Base-by-base conservation (phyloP, 306 rosid species). In the Trifolium repens region DNA sequence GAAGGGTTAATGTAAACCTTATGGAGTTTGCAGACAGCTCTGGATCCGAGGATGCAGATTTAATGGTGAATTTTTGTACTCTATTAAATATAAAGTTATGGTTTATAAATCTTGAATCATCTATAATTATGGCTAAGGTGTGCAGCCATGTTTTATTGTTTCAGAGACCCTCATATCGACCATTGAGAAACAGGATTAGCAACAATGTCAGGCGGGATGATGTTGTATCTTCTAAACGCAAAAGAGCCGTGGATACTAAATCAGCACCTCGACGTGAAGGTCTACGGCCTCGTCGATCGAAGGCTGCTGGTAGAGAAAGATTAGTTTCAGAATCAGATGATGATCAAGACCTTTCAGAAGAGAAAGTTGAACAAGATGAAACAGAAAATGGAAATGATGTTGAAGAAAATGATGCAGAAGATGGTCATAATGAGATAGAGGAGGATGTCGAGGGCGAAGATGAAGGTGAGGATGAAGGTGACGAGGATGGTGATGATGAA, bases 181-280 rank as follows among this genome's bases (percentile, higher is more conserved):
- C 71, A 17, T 8, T 80, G 60, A 90, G 93, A 80, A 88, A 80
- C 54, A 88, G 40, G 73, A 80, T 83, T 64, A 77, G 64, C 70
- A 85, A 78, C 71, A 85, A 80, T 37, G 82, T 75, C 50, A 87
- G 78, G 66, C 89, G 53, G 42, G 92, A 86, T 44, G 97, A 78
- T 10, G 79, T 75, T 59, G 79, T 85, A 58, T 84, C 90, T 75
- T 78, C 75, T 26, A 94, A 89, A 87, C 90, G 78, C 86, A 90
- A 84, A 79, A 86, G 87, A 71, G 53, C 39, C 4, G 64, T 76
- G 43, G 88, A 84, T 68, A 79, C 78, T 66, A 80, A 83, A 68
- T 66, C 82, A 35, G 67, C 85, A 16, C 99, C 99, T 39, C 84
- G 97, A 39, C 97, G 99, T 14, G 99, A 94, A 86, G 99, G 99